Evolutionary conservation across 192 early-diverging fungal genomes (phyloP), one percentile per base, ranked within the genome.

Genomic region (Diversispora eburnea): DNA sequence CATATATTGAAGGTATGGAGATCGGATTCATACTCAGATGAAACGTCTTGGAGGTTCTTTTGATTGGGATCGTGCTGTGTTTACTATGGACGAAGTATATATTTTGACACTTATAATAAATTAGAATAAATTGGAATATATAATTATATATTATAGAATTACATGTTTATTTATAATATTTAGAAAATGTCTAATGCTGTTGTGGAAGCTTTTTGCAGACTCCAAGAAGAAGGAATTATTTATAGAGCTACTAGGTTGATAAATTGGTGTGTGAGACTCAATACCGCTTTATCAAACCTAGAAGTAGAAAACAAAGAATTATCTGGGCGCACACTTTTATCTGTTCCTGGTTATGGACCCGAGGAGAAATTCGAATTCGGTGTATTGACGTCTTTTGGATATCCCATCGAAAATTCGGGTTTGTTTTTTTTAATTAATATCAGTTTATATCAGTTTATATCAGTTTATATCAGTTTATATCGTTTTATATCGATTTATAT

Each of bases 331-430:
- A 98, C 93, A 13, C 77, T 97, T 69, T 74, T 96, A 85, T 82
- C 73, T 70, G 92, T 98, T 8, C 94, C 96, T 9, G 98, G 97
- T 64, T 98, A 99, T 75, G 93, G 92, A 47, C 77, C 88, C 63
- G 88, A 92, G 60, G 94, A 97, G 78, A 93, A 95, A 83, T 95
- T 98, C 77, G 95, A 99, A 85, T 99, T 99, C 88, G 98, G 98
- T 80, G 94, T 98, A 48, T 81, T 99, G 76, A 91, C 94, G 54
- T 91, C 92, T 48, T 99, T 99, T 81, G 94, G 91, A 5, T 99
- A 99, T 83, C 85, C 85, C 62, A 85, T 99, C 39, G 95, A 96
- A 78, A 84, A 84, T 75, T 88, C 89, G 20, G 73, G 80, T 84
- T 67, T 42, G 71, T 63, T 52, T 62, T 22, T 46, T 33, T 66